These are phyloP conservation scores for Aspergillus incahuasiensis DNA, from an alignment of 495 filamentous ascomycete species.

Conservation along the genomic window DNA sequence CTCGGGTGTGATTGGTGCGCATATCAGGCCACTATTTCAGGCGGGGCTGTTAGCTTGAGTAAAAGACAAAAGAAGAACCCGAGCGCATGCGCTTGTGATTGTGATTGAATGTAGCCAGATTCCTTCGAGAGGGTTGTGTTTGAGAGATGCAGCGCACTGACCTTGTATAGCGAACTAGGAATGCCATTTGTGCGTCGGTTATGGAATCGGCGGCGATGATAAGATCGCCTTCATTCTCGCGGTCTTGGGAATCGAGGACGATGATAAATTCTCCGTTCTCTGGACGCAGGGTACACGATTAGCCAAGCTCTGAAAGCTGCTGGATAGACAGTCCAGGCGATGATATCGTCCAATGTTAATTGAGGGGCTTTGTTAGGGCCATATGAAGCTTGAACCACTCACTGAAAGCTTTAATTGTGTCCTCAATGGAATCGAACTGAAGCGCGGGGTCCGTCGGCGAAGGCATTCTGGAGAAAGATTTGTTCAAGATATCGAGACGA, in stretches of 20 bases:
- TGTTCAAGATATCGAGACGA: neutral
- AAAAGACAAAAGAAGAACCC: neutral
- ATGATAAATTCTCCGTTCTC: slow-evolving; percentile 91
- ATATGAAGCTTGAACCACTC: slow-evolving; percentile 27
- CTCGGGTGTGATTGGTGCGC: slow-evolving; percentile 69
- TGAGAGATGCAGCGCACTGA: slow-evolving; percentile 21
- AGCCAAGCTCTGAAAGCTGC: neutral
- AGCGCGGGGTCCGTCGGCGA: slow-evolving; percentile 30
- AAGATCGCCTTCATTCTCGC: slow-evolving; percentile 97
- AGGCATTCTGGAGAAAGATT: slow-evolving; percentile 29
- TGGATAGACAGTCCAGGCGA: neutral
- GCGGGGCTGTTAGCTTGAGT: neutral
- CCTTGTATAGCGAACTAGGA: slow-evolving; percentile 82
- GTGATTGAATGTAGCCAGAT: neutral
- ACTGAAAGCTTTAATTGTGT: slow-evolving; percentile 82
- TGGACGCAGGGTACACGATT: slow-evolving; percentile 30
- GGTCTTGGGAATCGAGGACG: slow-evolving; percentile 81
- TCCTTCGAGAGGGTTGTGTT: neutral
- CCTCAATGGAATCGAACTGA: slow-evolving; percentile 78
- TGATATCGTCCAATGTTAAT: neutral
- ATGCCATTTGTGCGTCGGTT: slow-evolving; percentile 88
- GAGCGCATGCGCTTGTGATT: neutral
- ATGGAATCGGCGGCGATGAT: slow-evolving; percentile 87
- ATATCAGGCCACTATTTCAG: slow-evolving; percentile 71
- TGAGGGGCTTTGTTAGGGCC: slow-evolving; percentile 7